Evolutionary conservation across 148 eudicot species (phyloP).

Genomic region (Chenopodium berlandieri): DNA sequence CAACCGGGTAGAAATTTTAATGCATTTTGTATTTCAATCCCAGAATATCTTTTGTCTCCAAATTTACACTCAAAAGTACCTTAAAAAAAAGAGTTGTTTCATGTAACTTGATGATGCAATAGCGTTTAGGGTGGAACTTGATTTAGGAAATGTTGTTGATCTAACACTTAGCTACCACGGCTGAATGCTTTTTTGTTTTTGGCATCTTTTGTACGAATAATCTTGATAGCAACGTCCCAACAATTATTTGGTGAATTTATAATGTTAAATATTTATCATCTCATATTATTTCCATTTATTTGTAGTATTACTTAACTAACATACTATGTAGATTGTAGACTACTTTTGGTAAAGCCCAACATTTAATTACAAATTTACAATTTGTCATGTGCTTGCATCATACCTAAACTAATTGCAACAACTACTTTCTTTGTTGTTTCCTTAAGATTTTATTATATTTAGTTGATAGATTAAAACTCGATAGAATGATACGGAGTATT

Average conservation of each 20-base stretch:
- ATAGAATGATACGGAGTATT: no score
- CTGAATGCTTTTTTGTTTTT: not conserved
- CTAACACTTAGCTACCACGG: constrained; percentile 25
- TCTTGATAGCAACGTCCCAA: constrained; percentile 13
- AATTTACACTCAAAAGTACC: not conserved
- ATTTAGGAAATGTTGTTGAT: constrained; percentile 23
- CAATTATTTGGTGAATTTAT: constrained; percentile 4
- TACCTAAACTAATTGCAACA: not conserved
- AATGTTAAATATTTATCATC: not conserved
- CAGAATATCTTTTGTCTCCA: not conserved
- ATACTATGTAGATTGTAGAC: no score
- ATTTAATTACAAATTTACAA: no score
- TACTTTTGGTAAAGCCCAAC: no score
- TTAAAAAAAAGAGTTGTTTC: not conserved
- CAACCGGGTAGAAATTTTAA: no score
- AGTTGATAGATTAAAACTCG: no score
- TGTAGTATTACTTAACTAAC: not conserved
- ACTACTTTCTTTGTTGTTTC: no score
- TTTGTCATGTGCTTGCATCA: not conserved
- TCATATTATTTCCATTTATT: no score
- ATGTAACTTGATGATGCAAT: not conserved
- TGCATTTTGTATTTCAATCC: not conserved
- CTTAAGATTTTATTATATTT: no score
- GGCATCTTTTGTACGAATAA: not conserved
- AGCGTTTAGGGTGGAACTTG: not conserved